These are phyloP conservation scores for Eucalyptus erythrocorys DNA, from an alignment of 345 rosid species.

Conservation along the genomic window DNA sequence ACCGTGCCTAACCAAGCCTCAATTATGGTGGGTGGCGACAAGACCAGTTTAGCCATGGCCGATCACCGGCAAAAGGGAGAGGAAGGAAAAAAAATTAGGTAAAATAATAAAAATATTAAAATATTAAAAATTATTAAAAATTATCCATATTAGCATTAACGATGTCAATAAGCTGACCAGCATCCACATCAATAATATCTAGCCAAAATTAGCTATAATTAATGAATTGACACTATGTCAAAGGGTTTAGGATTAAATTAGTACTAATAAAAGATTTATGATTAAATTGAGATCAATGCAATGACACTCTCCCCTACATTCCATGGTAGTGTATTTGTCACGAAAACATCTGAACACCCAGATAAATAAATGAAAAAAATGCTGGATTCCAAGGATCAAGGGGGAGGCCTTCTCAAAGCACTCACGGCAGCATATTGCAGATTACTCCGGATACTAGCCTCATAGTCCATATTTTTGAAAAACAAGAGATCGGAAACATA, in stretches of 20 bases:
- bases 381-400: slow-evolving; percentile 91
- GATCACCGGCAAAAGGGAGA: rapidly evolving
- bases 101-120: rapidly evolving
- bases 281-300: rapidly evolving
- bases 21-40: rapidly evolving
- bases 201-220: rapidly evolving
- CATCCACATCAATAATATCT: rapidly evolving
- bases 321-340: neutral
- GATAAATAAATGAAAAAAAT: slow-evolving; percentile 36
- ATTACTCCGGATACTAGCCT: slow-evolving; percentile 81
- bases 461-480: neutral
- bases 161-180: rapidly evolving
- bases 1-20: too few relatives aligned
- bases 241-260: too few relatives aligned
- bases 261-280: rapidly evolving
- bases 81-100: too few relatives aligned
- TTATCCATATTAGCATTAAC: rapidly evolving
- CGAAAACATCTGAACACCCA: neutral
- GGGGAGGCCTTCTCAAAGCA: slow-evolving; percentile 92
- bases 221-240: rapidly evolving
- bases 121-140: rapidly evolving
- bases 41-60: rapidly evolving
- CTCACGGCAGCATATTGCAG: slow-evolving; percentile 86
- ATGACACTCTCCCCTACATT: neutral
- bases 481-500: neutral